Evolutionary conservation across 495 filamentous ascomycete species (phyloP), one percentile per base, ranked within the genome.

Genomic region (Hypoxylon perforatum): DNA sequence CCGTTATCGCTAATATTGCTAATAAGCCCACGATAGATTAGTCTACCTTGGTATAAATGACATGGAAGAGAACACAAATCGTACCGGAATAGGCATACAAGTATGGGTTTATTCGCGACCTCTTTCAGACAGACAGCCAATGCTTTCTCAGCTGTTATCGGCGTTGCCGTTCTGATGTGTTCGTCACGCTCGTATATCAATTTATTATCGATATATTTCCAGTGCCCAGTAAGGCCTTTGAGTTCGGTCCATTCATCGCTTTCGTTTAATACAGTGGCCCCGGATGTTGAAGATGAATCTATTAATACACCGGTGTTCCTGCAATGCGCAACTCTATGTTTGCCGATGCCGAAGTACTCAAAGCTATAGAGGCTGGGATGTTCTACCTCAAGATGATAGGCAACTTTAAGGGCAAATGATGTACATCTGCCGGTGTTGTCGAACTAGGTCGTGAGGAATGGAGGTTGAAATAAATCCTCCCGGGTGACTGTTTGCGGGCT

Each of bases 321-420:
- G n/a, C 39, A 42, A n/a, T n/a, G 39, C n/a, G 39, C 39, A 42
- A 42, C 39, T 42, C 39, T 42, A 17, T 42, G 39, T 9, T 15
- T 36, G 12, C 30, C 17, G 18, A 51, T n/a, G 28, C 35, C 25
- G 48, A 35, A 51, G 12, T 22, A 22, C 9, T 23, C 21, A 18
- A 23, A 46, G 3, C 21, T 21, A 14, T 11, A 46, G 5, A 46
- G 4, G 3, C 21, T 46, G 18, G 44, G 44, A 23, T 46, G 12
- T 46, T 23, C 9, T 22, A 11, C 12, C n/a, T 23, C 3, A 15
- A 46, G 44, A 15, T 9, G 44, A 46, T 21, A 7, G 17, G 9
- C 21, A 14, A 46, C 44, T 11, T 46, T 22, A 1, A 46, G 9
- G 19, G 44, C 44, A 14, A 46, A 46, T 46, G 44, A 46, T 9